Base-by-base conservation (phyloP, 2,329 filamentous ascomycete genomes). In the Colletotrichum navitas region DNA sequence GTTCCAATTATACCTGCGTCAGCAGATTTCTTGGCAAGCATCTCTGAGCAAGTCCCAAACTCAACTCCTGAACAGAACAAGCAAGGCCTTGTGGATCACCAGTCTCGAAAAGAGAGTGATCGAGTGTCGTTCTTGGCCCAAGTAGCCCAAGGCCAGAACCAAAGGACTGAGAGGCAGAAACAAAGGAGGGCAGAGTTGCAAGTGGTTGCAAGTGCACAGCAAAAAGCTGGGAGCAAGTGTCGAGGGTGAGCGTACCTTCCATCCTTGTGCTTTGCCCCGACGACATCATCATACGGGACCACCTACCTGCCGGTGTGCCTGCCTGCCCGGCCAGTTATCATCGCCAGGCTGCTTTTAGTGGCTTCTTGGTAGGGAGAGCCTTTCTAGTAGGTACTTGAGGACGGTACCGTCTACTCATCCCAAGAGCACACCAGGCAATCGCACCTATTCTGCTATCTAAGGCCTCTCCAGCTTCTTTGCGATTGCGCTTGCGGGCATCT, bases 1-100 rank as follows among this genome's bases (percentile, higher is more conserved):
- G 29, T 64, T 60, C 59, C 54, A 68, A 71, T 54, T 68, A 71
- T 68, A 71, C 47, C 68, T 63, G 59, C 52, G n/a, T 71, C 60
- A 58, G 45, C 43, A 63, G 43, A 63, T 60, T 59, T 68, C 58
- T 71, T 64, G 68, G 68, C 68, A 47, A 45, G 16, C 16, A 51
- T 52, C 12, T 63, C 43, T 52, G 39, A n/a, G 43, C 47, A 47
- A 41, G 36, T 61, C 68, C 58, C 51, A 68, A 61, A 56, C 68
- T 45, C n/a, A 62, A 43, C 51, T 70, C 18, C 60, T 59, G 54
- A 24, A 47, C 29, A 2, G 18, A 52, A 47, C 29, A 41, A 66
- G 52, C 29, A 41, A 66, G 52, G 56, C 49, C 24, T 51, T 39
- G 36, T 64, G 62, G 14, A 36, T 55, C 39, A 24, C 51, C 21